A percentile compares a stretch with the other conserved stretches of the same genome.
These are phyloP conservation scores for Didymella pomorum DNA, from an alignment of 2,329 filamentous ascomycete genomes.

Conservation along the genomic window DNA sequence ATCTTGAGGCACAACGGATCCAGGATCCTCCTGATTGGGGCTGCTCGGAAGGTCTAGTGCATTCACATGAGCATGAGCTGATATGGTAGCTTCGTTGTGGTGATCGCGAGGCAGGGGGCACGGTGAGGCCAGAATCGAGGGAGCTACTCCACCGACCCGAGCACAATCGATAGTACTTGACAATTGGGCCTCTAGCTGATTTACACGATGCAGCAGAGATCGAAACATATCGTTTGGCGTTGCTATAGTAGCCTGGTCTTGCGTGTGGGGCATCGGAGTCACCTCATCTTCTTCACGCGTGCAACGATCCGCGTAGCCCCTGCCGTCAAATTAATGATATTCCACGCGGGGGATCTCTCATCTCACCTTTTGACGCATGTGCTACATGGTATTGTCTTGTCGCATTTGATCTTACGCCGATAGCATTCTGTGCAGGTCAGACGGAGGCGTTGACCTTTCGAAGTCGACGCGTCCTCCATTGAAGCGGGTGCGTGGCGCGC, in stretches of 20 bases:
- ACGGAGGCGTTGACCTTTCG: constrained; percentile 24
- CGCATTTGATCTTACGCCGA: constrained; percentile 50
- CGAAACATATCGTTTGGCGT: background rate
- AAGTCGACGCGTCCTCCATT: constrained; percentile 19
- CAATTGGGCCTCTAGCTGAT: constrained; percentile 2
- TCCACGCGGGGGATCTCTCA: background rate
- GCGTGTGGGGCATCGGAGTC: no score
- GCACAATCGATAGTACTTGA: no score
- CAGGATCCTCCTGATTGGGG: background rate
- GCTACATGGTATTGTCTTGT: constrained; percentile 53
- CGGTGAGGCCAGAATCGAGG: background rate
- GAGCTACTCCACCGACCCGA: no score
- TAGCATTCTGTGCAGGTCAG: constrained; percentile 45
- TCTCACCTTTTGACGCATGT: constrained; percentile 49
- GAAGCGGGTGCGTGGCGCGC: background rate
- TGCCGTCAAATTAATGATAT: background rate
- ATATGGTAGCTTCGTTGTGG: background rate
- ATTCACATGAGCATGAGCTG: background rate
- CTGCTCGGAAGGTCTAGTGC: background rate
- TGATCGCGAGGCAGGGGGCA: background rate
- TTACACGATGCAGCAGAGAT: constrained; percentile 1
- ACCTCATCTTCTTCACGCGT: constrained; percentile 3
- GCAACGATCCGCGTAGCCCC: constrained; percentile 4
- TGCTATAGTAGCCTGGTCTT: background rate
- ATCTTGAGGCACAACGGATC: background rate